Evolutionary conservation across 108 stramenopile species (phyloP).

Genomic region (Conticribra weissflogii): DNA sequence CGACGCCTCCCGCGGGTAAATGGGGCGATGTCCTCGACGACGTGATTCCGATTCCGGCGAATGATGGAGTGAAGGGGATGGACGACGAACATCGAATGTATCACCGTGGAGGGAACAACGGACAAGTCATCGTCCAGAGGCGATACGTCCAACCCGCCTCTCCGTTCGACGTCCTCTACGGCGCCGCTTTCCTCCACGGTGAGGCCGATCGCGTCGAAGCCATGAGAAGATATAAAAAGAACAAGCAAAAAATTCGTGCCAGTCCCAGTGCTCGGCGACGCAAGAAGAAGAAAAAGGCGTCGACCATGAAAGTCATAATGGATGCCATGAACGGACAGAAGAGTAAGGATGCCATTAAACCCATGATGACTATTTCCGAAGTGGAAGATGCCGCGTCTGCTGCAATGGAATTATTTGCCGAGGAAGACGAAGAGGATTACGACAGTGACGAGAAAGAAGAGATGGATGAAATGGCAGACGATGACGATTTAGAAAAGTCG

Average conservation of each 20-base stretch:
- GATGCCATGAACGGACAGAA: constrained; percentile 33
- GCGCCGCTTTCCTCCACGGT: constrained; percentile 33
- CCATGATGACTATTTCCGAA: constrained; percentile 39
- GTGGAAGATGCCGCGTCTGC: not conserved
- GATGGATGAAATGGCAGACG: not conserved
- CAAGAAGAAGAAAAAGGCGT: constrained; percentile 35
- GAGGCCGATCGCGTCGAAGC: constrained; percentile 35
- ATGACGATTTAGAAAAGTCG: constrained; percentile 5
- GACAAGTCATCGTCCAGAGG: constrained; percentile 22
- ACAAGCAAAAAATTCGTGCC: constrained; percentile 33
- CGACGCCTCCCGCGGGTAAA: not conserved
- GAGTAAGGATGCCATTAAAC: constrained; percentile 28
- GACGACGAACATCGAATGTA: constrained; percentile 29
- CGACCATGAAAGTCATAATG: constrained; percentile 12
- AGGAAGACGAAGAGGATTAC: constrained; percentile 21
- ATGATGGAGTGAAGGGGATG: constrained; percentile 3
- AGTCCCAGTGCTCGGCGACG: constrained; percentile 18
- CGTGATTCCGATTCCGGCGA: constrained; percentile 34
- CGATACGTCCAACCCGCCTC: constrained; percentile 39
- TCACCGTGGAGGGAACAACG: not conserved
- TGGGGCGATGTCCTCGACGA: constrained; percentile 22
- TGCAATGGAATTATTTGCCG: not conserved
- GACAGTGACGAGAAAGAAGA: constrained; percentile 15
- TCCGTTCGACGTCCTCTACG: constrained; percentile 35
- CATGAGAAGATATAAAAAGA: constrained; percentile 8